A percentile compares a stretch with the other conserved stretches of the same genome.
phyloP scores from a whole-genome alignment of 2,329 filamentous ascomycete genomes.

The Stagonosporopsis chrysanthemi region DNA sequence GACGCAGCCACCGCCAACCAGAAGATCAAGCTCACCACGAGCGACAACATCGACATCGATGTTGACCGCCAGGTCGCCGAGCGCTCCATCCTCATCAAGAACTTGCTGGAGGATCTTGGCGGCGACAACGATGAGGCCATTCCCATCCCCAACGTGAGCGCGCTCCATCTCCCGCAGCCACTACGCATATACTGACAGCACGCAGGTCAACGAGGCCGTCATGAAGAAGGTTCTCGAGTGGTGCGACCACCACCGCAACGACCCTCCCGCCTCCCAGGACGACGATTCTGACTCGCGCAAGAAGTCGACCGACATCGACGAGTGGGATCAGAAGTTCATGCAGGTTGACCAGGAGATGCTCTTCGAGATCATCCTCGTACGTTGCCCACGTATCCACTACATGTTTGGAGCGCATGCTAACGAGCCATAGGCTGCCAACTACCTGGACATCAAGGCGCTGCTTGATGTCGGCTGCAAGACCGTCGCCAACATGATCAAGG shows the following conservation, averaged over 20 bases:
- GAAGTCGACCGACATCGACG: constrained; percentile 98
- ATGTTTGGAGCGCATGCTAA: constrained; percentile 22
- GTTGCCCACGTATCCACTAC: constrained; percentile 37
- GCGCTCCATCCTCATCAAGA: constrained; percentile 95
- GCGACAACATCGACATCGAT: constrained; percentile 55
- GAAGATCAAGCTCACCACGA: constrained; percentile 54
- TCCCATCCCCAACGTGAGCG: constrained; percentile 76
- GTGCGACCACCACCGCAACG: constrained; percentile 93
- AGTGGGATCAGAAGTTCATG: constrained; percentile 99
- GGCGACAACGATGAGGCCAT: constrained; percentile 71
- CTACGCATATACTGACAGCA: constrained; percentile 34
- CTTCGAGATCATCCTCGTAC: constrained; percentile 96
- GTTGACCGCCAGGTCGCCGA: constrained; percentile 80
- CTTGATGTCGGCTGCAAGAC: constrained; percentile 99
- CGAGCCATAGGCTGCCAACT: constrained; percentile 81
- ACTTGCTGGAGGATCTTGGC: constrained; percentile 94
- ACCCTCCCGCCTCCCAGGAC: constrained; percentile 81
- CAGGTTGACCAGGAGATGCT: constrained; percentile 99
- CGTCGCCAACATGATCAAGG: constrained; percentile 99
- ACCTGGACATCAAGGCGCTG: constrained; percentile 97
- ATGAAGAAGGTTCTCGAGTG: constrained; percentile 97
- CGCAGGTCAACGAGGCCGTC: constrained; percentile 84
- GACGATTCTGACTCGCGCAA: constrained; percentile 94
- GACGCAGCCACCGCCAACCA: constrained; percentile 21
- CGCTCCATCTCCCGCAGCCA: not conserved